Conservation (phyloP, 2,329 filamentous ascomycete species). For the Leptographium radiaticola region DNA sequence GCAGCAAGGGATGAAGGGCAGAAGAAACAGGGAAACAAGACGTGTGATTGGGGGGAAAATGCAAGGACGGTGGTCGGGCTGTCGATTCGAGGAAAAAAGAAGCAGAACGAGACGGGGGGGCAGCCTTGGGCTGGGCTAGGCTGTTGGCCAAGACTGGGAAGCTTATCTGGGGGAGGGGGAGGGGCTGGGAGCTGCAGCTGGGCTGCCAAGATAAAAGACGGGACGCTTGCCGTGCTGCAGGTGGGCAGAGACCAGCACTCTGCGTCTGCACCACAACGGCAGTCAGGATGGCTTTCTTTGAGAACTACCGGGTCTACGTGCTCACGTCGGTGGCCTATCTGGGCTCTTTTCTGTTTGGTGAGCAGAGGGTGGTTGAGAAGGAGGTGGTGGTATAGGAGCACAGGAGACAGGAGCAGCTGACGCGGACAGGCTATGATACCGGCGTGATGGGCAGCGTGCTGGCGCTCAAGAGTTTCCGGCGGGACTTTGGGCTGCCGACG, state of each 20-base stretch:
- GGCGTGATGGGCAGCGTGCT: slow-evolving; percentile 4
- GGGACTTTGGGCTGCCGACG: slow-evolving; percentile 2
- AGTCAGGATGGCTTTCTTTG: neutral
- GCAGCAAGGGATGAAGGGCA: neutral
- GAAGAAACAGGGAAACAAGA: neutral
- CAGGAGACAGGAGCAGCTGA: neutral
- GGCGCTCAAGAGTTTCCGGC: neutral
- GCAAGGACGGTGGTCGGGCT: too few species aligned
- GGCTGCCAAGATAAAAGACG: too few species aligned
- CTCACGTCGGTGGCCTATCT: slow-evolving; percentile 1
- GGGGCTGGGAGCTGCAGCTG: too few species aligned
- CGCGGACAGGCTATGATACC: neutral
- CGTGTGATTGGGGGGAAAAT: neutral
- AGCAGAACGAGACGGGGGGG: too few species aligned
- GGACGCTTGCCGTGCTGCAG: too few species aligned
- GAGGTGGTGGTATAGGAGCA: too few species aligned
- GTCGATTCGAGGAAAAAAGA: neutral
- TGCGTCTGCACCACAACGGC: neutral
- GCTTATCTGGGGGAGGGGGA: too few species aligned
- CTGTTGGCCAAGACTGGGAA: too few species aligned
- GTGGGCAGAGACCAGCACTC: too few species aligned
- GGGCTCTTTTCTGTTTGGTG: slow-evolving; percentile 1
- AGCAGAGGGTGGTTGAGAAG: too few species aligned
- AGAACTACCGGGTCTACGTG: slow-evolving; percentile 1
- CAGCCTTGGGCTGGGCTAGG: too few species aligned